Evolutionary conservation across 495 filamentous ascomycete genomes (phyloP).

Genomic region (Penicillium longicatenatum): DNA sequence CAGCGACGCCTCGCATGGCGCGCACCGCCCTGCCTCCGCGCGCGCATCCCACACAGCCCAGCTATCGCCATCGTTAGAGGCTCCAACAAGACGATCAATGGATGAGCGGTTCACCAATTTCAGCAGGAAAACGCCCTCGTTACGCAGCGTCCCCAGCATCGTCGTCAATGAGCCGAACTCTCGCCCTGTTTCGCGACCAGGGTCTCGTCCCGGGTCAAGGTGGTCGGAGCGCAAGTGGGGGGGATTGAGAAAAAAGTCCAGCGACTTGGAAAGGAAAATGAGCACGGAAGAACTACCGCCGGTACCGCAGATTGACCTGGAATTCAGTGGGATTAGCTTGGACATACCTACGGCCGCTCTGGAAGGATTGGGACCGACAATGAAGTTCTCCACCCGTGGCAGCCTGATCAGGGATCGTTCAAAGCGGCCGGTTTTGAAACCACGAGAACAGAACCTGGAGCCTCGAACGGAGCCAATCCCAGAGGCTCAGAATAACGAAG

Average conservation of each 20-base stretch:
- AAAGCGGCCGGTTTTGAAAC: conserved; percentile 23
- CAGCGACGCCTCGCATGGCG: conserved; percentile 29
- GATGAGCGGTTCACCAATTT: conserved; percentile 7
- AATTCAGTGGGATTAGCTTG: conserved; percentile 56
- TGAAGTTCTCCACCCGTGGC: conserved; percentile 61
- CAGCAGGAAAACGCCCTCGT: conserved; percentile 28
- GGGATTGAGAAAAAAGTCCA: conserved; percentile 39
- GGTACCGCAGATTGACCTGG: conserved; percentile 36
- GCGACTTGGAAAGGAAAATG: conserved; percentile 37
- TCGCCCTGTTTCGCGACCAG: conserved; percentile 41
- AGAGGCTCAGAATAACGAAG: background rate
- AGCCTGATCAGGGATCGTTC: conserved; percentile 41
- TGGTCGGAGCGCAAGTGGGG: conserved; percentile 52
- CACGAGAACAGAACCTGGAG: conserved; percentile 19
- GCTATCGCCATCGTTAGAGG: conserved; percentile 18
- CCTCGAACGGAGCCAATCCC: conserved; percentile 4
- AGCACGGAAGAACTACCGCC: conserved; percentile 35
- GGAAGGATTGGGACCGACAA: conserved; percentile 52
- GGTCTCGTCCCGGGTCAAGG: conserved; percentile 38
- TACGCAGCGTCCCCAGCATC: conserved; percentile 48
- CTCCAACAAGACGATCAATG: conserved; percentile 19
- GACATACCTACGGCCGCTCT: conserved; percentile 58
- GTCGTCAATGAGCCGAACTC: conserved; percentile 38
- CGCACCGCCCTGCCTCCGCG: conserved; percentile 23
- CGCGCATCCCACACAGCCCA: conserved; percentile 16